A percentile compares a stretch with the other conserved stretches of the same genome.
phyloP scores from a whole-genome alignment of 2,329 filamentous ascomycete genomes.

The Phyllosticta capitalensis region DNA sequence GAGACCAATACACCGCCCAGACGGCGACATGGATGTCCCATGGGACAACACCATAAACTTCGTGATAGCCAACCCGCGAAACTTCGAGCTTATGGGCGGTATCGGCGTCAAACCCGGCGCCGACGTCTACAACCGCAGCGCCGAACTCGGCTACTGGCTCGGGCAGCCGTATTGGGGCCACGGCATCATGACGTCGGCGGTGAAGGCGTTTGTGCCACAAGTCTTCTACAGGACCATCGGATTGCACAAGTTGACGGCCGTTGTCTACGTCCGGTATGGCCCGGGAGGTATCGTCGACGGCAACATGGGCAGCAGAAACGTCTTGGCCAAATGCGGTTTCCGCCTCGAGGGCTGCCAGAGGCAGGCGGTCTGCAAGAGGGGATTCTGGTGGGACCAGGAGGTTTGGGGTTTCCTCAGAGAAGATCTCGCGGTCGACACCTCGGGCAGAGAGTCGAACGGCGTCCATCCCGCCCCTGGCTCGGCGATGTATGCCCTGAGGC shows the following conservation, averaged over 20 bases:
- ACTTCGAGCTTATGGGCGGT: conserved; percentile 23
- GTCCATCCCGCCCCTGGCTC: not conserved
- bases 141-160: conserved; percentile 36
- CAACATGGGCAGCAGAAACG: conserved; percentile 27
- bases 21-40: conserved; percentile 11
- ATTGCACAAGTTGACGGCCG: conserved; percentile 20
- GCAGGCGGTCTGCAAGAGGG: conserved; percentile 27
- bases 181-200: conserved; percentile 24
- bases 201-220: conserved; percentile 28
- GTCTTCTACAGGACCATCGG: conserved; percentile 21
- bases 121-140: conserved; percentile 28
- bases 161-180: conserved; percentile 27
- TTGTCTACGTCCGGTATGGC: conserved; percentile 14
- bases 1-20: conserved; percentile 15
- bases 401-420: conserved; percentile 26
- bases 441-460: not conserved
- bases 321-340: conserved; percentile 32
- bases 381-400: conserved; percentile 22
- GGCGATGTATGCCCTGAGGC: no score
- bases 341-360: conserved; percentile 26
- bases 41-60: conserved; percentile 2
- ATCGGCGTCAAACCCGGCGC: conserved; percentile 29
- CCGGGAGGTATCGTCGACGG: not conserved
- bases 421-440: conserved; percentile 11
- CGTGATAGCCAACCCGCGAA: conserved; percentile 7